phyloP scores from a whole-genome alignment of 1,284 basidiomycete genomes.

The Gastroboletus turbinatus region DNA sequence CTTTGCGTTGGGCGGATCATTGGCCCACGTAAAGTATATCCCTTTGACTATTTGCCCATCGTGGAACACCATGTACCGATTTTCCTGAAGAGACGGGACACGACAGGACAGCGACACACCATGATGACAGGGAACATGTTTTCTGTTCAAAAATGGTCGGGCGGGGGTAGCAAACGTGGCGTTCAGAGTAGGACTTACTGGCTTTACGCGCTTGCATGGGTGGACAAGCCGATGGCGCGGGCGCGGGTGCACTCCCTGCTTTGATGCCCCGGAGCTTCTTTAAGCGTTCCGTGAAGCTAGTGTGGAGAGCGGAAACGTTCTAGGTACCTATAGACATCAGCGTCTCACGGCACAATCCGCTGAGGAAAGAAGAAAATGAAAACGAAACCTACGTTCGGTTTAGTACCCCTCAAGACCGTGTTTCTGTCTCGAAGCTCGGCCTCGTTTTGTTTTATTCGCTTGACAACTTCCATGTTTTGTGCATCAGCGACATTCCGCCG shows the following conservation, averaged over 20 bases:
- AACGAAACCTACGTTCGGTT: constrained; percentile 59
- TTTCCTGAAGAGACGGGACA: too few relatives aligned
- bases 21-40: too few relatives aligned
- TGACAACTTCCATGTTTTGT: constrained; percentile 80
- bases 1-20: too few relatives aligned
- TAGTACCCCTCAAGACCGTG: constrained; percentile 72
- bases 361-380: not conserved
- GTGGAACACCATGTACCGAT: too few relatives aligned
- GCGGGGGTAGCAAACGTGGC: constrained; percentile 14
- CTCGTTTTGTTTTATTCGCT: constrained; percentile 73
- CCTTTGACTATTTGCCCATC: too few relatives aligned
- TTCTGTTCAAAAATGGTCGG: constrained; percentile 35
- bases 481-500: constrained; percentile 77
- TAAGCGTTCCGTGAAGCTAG: constrained; percentile 65
- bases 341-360: not conserved
- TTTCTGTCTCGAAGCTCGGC: constrained; percentile 75
- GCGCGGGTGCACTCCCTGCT: constrained; percentile 38
- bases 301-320: constrained; percentile 72
- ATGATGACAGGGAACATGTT: constrained; percentile 90
- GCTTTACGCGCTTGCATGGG: constrained; percentile 62
- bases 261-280: constrained; percentile 70
- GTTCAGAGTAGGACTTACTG: constrained; percentile 39
- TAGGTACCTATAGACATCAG: constrained; percentile 27
- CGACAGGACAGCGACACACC: too few relatives aligned
- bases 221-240: constrained; percentile 43